Base-by-base conservation (phyloP, 1,284 basidiomycete species). In the Porodaedalea pini region DNA sequence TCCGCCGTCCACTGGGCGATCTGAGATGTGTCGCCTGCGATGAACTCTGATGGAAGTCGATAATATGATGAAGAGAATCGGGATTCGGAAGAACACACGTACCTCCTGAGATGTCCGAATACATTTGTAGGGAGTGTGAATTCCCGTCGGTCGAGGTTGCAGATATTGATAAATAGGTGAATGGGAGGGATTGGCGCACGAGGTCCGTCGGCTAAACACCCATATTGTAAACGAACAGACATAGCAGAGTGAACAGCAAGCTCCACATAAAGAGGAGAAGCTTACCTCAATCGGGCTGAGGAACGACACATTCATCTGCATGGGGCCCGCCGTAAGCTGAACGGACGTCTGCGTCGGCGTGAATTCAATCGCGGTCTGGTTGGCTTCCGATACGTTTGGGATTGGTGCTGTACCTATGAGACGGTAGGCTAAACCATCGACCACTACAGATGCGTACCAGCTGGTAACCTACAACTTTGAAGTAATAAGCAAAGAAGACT, bases 261-360 rank as follows among this genome's bases (percentile, higher is more conserved):
- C 7, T 23, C 8, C 40, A 3, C 5, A 29, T 4, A 25, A 41
- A 45, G 10, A 32, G 1, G n/a, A 44, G 29, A 23, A 1, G 13
- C 43, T 19, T 43, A 75, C 74, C 67, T 77, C 75, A 15, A 77
- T 70, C 13, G 75, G 76, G 62, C 68, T 74, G 4, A 74, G 59
- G 57, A 71, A 75, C 1, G 72, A 75, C 13, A 70, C 67, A 44
- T 69, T 77, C 7, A 77, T 61, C 17, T 64, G 57, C 45, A 77
- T 65, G n/a, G 69, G 65, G 10, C 74, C 75, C 15, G 75, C 73
- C 4, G 68, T 51, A n/a, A 74, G 62, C 5, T 66, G 68, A 47
- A 73, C 69, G 3, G 61, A 65, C 13, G 68, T 68, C 31, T 68
- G 67, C 3, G 76, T 77, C 5, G 75, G 70, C 1, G 75, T 78